phyloP scores from a whole-genome alignment of 78 protist species.

The Abeoforma whisleri region DNA sequence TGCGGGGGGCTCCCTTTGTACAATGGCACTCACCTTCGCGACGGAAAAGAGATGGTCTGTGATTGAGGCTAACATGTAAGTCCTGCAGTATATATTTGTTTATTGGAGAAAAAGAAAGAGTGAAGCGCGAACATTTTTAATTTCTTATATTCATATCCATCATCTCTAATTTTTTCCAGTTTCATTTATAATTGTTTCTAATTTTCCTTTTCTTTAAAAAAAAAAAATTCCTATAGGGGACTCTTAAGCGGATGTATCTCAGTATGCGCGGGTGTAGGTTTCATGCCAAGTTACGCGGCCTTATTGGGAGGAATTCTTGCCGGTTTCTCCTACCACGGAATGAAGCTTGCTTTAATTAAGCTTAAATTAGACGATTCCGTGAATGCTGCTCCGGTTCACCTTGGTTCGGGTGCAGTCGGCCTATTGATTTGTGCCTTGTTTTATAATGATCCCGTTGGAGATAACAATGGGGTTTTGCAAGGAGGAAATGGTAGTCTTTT shows the following conservation, averaged over 20 bases:
- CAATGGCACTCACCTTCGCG: too few species aligned
- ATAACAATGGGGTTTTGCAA: not conserved
- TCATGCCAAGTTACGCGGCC: not conserved
- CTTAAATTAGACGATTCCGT: constrained; percentile 7
- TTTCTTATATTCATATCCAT: too few species aligned
- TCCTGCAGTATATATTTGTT: too few species aligned
- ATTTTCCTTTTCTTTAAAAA: too few species aligned
- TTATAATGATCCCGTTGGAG: not conserved
- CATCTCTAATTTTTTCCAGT: too few species aligned
- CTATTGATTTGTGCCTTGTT: not conserved
- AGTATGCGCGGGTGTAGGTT: not conserved
- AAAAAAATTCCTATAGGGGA: not conserved
- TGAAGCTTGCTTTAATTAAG: not conserved
- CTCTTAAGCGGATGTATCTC: constrained; percentile 3
- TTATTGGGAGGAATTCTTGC: not conserved
- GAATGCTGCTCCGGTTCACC: constrained; percentile 23
- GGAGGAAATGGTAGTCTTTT: not conserved
- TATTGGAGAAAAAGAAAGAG: too few species aligned
- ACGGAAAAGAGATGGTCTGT: too few species aligned
- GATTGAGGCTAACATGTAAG: too few species aligned
- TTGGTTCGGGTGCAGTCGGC: constrained; percentile 6
- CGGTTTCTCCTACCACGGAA: not conserved
- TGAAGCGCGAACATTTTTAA: too few species aligned
- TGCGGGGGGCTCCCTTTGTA: too few species aligned
- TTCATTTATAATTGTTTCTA: too few species aligned